Base-by-base conservation (phyloP, 1,139 yeast species). In the Scheffersomyces quercinus region DNA sequence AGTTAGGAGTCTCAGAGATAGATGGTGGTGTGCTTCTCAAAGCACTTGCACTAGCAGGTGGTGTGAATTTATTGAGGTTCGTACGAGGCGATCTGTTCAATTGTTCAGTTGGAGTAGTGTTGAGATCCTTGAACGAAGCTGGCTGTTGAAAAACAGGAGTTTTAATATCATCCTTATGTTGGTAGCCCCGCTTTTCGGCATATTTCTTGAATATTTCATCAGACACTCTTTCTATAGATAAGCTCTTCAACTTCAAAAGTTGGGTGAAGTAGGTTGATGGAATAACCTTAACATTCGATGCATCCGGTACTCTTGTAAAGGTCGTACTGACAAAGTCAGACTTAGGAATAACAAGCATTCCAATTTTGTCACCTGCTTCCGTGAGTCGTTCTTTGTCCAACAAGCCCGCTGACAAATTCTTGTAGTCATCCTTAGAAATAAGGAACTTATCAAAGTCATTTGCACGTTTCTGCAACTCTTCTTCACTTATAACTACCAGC, bases 231-330 rank as follows among this genome's bases (percentile, higher is more conserved):
- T 76, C 81, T 42, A 79, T 60, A 16, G 71, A 65, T 51, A 75
- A 54, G 2, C 67, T 53, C 45, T 75, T 80, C 39, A 68, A 67
- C 43, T 69, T 71, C 14, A 79, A 62, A 49, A 84, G 63, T 57
- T 81, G 81, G 51, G 77, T 77, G 60, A 83, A 85, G 57, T 84
- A 85, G 3, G 82, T 73, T 7, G 77, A 68, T 11, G 91, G 90
- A 32, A 85, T 58, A 6, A 83, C 82, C 43, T 82, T 83, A 31
- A 83, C 83, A 51, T 79, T 79, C 10, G 68, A 65, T n/a, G 73
- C 62, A 47, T 82, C 87, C 2, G 86, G 81, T 7, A 62, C 64
- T 54, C 78, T 73, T 9, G 79, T 75, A 29, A 77, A 74, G 2
- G 83, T 81, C 0, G 88, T 83, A 2, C 87, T 81, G 47, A 85